These are phyloP conservation scores for Saccharomyces jurei DNA, from an alignment of 805 yeast species.

Conservation along the genomic window DNA sequence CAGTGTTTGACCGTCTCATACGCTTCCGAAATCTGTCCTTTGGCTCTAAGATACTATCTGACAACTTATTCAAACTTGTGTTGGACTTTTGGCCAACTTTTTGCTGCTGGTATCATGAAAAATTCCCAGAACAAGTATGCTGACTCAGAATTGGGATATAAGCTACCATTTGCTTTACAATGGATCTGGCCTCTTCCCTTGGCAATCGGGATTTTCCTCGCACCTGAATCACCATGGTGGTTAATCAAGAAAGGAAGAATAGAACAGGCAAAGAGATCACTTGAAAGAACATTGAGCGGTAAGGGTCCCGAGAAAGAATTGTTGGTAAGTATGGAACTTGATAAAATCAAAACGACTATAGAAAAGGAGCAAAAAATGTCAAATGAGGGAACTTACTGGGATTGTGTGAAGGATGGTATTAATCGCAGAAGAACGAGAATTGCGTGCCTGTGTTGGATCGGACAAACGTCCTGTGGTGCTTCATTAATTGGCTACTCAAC, in stretches of 20 bases:
- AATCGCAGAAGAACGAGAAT: slow-evolving; percentile 46
- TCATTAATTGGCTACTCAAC: slow-evolving; percentile 44
- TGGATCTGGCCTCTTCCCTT: slow-evolving; percentile 40
- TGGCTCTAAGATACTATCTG: slow-evolving; percentile 41
- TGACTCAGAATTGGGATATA: slow-evolving; percentile 36
- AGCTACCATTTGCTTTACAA: slow-evolving; percentile 50
- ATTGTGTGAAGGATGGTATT: slow-evolving; percentile 40
- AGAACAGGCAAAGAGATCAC: slow-evolving; percentile 41
- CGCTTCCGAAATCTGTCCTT: slow-evolving; percentile 52
- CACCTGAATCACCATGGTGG: slow-evolving; percentile 73
- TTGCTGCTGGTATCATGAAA: slow-evolving; percentile 44
- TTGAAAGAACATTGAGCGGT: slow-evolving; percentile 32
- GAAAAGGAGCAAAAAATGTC: slow-evolving; percentile 24
- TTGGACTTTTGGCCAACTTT: slow-evolving; percentile 51
- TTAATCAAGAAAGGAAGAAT: slow-evolving; percentile 45
- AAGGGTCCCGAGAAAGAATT: slow-evolving; percentile 29
- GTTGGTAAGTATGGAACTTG: slow-evolving; percentile 35
- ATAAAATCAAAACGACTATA: slow-evolving; percentile 40
- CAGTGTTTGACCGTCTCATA: slow-evolving; percentile 45
- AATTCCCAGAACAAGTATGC: slow-evolving; percentile 24
- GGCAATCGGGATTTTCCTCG: slow-evolving; percentile 32
- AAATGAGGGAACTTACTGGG: slow-evolving; percentile 16
- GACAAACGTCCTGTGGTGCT: slow-evolving; percentile 40
- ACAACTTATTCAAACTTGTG: slow-evolving; percentile 44
- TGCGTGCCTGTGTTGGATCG: slow-evolving; percentile 37